Evolutionary conservation across 2,329 filamentous ascomycete genomes (phyloP).

Genomic region (Pseudocercospora fuligena): DNA sequence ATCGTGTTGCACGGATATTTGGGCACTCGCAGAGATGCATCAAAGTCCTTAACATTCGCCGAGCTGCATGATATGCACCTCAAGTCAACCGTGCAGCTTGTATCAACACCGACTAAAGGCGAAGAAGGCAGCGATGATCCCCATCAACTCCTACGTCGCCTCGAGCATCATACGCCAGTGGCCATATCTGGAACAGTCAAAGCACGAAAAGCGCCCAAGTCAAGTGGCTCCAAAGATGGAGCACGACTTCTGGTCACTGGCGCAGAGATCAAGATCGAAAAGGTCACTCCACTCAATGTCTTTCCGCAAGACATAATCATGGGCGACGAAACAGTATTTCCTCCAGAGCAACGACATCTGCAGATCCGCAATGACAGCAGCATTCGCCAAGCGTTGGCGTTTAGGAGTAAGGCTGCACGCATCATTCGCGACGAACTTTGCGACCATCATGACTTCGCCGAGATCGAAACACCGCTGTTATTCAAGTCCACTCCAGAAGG

Average conservation of each 20-base stretch:
- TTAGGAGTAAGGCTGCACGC: conserved; percentile 67
- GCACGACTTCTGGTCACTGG: conserved; percentile 21
- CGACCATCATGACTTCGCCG: conserved; percentile 63
- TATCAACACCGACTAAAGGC: conserved; percentile 36
- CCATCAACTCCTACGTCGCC: conserved; percentile 32
- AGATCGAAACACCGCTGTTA: conserved; percentile 89
- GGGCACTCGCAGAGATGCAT: conserved; percentile 68
- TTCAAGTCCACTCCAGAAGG: conserved; percentile 99
- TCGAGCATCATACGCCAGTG: conserved; percentile 57
- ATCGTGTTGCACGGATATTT: conserved; percentile 74
- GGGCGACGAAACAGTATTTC: conserved; percentile 73
- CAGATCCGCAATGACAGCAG: conserved; percentile 77
- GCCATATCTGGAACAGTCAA: conserved; percentile 57
- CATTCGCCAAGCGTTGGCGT: conserved; percentile 70
- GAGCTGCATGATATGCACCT: conserved; percentile 54
- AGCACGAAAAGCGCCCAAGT: conserved; percentile 45
- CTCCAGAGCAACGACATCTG: conserved; percentile 76
- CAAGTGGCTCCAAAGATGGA: conserved; percentile 2
- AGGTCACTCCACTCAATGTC: conserved; percentile 70
- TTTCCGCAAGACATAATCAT: conserved; percentile 79
- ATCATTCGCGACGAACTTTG: conserved; percentile 61
- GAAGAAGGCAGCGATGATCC: conserved; percentile 34
- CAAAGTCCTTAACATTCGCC: conserved; percentile 73
- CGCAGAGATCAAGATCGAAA: conserved; percentile 58
- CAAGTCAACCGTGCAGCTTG: conserved; percentile 46